Base-by-base conservation (phyloP, 1,139 yeast genomes). In the Candida labiduridarum region DNA sequence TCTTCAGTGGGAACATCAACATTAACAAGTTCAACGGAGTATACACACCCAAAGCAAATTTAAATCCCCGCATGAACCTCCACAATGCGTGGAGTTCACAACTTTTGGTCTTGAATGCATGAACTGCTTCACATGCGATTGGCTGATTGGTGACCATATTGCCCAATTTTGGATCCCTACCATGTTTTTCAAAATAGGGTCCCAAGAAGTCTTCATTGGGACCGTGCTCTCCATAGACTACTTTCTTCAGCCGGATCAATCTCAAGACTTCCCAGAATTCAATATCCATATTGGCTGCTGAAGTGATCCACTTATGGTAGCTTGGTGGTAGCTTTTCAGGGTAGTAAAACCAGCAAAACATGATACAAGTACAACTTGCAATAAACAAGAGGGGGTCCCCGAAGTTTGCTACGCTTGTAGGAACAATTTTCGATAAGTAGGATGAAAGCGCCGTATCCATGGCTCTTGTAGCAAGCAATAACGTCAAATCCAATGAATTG, bases 201-300 rank as follows among this genome's bases (percentile, higher is more conserved):
- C 52, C 55, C 41, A 71, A 55, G 15, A 57, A 53, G 25, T 63
- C 58, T 22, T 64, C 59, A 15, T 57, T 52, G 4, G 64, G 62
- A 9, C 62, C 58, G 11, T 52, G 56, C 33, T 59, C 52, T n/a
- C 75, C 75, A 52, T 71, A 71, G 16, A 56, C 52, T 19, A 65
- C 48, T 7, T 56, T 52, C 8, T 67, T 66, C 8, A 62, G 57
- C 41, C 63, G 63, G 15, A 71, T 25, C 15, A 59, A 61, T 46
- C 58, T 60, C 46, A 71, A 60, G 7, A 60, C 55, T 25, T 59
- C 59, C 12, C 68, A 52, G 11, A 71, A 49, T 44, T 68, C 75
- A 22, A 59, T 58, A 53, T 71, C 76, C 76, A 71, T 71, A 51
- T 67, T 67, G 8, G 76, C 76, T 16, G 76, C 76, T n/a, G 71